A percentile compares a stretch with the other conserved stretches of the same genome.
These are phyloP conservation scores for Rhizomucor pusillus DNA, from an alignment of 371 early-diverging fungal species.

Conservation along the genomic window DNA sequence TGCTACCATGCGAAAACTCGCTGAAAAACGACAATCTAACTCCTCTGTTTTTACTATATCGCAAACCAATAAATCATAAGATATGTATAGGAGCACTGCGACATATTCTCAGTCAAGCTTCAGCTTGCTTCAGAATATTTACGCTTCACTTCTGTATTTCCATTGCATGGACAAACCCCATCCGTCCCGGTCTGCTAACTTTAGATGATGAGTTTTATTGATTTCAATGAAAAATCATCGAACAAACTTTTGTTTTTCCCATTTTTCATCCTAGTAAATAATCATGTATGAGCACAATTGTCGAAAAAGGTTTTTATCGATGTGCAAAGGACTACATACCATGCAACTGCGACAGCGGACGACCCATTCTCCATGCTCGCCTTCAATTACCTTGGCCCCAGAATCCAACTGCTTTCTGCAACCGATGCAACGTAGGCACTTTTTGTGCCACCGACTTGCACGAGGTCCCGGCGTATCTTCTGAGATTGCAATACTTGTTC, in stretches of 20 bases:
- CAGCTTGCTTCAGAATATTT: too few relatives aligned
- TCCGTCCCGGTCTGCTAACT: too few relatives aligned
- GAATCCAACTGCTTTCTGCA: slow-evolving; percentile 61
- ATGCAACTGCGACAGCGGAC: slow-evolving; percentile 52
- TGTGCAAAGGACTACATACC: slow-evolving; percentile 5
- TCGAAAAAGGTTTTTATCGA: too few relatives aligned
- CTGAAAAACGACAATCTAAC: too few relatives aligned
- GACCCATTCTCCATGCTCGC: slow-evolving; percentile 27
- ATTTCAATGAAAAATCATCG: background rate
- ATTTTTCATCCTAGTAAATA: background rate
- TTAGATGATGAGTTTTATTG: too few relatives aligned
- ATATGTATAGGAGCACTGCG: too few relatives aligned
- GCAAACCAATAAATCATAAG: too few relatives aligned
- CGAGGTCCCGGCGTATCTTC: slow-evolving; percentile 58
- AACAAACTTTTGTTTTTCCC: slow-evolving; percentile 1
- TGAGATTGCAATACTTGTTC: slow-evolving; percentile 48
- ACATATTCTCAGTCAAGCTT: too few relatives aligned
- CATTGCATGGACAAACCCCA: too few relatives aligned
- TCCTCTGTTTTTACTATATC: too few relatives aligned
- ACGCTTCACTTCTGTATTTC: too few relatives aligned
- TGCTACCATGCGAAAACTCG: too few relatives aligned
- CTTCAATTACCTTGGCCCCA: slow-evolving; percentile 46
- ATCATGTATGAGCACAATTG: background rate
- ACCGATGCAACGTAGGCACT: slow-evolving; percentile 49
- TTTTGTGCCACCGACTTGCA: slow-evolving; percentile 61